A percentile compares a stretch with the other conserved stretches of the same genome.
These are phyloP conservation scores for Fusarium sp. DNA, from an alignment of 2,329 filamentous ascomycete genomes.

Conservation along the genomic window DNA sequence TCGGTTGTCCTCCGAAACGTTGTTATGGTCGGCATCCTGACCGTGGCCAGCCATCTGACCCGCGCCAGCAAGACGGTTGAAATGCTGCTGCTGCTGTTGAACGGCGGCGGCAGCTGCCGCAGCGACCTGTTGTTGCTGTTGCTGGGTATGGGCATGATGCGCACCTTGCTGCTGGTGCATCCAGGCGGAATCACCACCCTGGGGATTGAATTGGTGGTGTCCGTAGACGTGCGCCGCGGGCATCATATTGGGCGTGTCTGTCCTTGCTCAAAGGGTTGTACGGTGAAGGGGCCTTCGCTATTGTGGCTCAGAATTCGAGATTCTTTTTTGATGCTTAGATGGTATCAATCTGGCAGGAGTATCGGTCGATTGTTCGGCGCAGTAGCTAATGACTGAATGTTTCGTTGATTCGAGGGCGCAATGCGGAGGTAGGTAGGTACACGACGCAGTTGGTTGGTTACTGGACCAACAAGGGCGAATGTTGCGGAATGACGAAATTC, in stretches of 20 bases:
- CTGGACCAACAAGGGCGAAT: slow-evolving; percentile 7
- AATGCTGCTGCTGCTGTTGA: slow-evolving; percentile 70
- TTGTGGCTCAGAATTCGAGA: background rate
- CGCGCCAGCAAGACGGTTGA: slow-evolving; percentile 73
- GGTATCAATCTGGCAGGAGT: slow-evolving; percentile 5
- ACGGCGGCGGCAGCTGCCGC: slow-evolving; percentile 61
- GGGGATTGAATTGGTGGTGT: slow-evolving; percentile 73
- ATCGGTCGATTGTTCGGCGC: slow-evolving; percentile 25
- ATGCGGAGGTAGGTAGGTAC: slow-evolving; percentile 34
- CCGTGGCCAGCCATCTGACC: slow-evolving; percentile 60
- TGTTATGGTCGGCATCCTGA: slow-evolving; percentile 70
- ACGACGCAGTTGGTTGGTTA: slow-evolving; percentile 14
- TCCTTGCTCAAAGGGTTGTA: slow-evolving; percentile 20
- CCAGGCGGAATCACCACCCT: slow-evolving; percentile 70
- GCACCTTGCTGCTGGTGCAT: slow-evolving; percentile 71
- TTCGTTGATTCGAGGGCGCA: slow-evolving; percentile 37
- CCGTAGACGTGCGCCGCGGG: slow-evolving; percentile 72
- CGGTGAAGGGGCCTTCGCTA: background rate
- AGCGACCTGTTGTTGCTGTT: slow-evolving; percentile 56
- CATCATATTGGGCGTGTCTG: slow-evolving; percentile 63
- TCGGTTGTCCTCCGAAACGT: slow-evolving; percentile 88
- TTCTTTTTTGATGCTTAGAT: background rate
- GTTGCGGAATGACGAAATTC: background rate
- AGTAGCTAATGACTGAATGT: slow-evolving; percentile 14
- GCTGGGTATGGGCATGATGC: slow-evolving; percentile 69